These are phyloP conservation scores for Phytophthora citrophthora DNA, from an alignment of 352 stramenopile species.

Conservation along the genomic window DNA sequence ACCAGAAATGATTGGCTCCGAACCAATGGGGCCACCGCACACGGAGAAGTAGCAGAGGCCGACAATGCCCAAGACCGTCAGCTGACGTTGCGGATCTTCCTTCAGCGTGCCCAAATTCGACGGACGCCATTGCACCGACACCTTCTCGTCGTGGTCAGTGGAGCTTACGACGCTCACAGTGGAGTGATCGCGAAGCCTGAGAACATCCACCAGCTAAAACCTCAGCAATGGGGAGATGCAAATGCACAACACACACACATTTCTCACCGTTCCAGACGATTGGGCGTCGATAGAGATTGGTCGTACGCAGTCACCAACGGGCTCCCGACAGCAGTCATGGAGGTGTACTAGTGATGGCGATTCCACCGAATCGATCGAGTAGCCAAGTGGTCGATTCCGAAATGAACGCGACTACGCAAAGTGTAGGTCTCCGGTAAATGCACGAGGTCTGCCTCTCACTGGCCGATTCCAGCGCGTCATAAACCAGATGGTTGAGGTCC, in stretches of 20 bases:
- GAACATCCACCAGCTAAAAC: background rate
- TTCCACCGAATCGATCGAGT: background rate
- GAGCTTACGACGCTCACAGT: conserved; percentile 29
- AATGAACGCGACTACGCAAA: conserved; percentile 27
- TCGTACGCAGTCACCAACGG: conserved; percentile 32
- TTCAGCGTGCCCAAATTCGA: conserved; percentile 39
- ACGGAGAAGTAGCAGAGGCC: conserved; percentile 64
- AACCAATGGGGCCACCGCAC: conserved; percentile 47
- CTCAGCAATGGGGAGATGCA: background rate
- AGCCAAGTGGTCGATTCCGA: conserved; percentile 20
- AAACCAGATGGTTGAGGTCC: conserved; percentile 19
- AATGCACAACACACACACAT: background rate
- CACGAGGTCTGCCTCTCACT: conserved; percentile 14
- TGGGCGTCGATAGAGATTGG: conserved; percentile 36
- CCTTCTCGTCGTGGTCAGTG: conserved; percentile 18
- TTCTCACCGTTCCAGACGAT: conserved; percentile 42
- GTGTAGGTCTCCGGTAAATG: conserved; percentile 5
- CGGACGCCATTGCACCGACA: conserved; percentile 33
- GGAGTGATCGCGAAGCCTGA: conserved; percentile 22
- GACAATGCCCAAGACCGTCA: conserved; percentile 51
- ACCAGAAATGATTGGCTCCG: conserved; percentile 56
- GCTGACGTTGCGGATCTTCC: conserved; percentile 45
- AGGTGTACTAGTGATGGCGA: background rate
- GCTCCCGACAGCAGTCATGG: conserved; percentile 23
- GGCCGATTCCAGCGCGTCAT: conserved; percentile 26